phyloP scores from a whole-genome alignment of 176 grass and related monocot genomes.

The Echinochloa phyllopogon region DNA sequence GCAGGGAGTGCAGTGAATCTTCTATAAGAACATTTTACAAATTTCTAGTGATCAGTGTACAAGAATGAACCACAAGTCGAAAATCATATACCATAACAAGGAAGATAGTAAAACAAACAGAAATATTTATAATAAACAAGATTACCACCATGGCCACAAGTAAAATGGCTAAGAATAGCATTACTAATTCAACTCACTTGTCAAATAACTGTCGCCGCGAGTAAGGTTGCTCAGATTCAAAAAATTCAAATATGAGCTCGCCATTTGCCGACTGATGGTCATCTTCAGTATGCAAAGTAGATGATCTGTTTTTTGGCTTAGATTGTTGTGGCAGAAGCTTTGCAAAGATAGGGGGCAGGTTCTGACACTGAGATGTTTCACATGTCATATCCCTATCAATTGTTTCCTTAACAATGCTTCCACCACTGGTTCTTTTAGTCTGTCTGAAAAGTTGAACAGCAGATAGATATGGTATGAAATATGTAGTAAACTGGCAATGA shows the following conservation, averaged over 20 bases:
- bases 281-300: constrained; percentile 34
- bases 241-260: constrained; percentile 85
- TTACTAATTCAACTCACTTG: constrained; percentile 58
- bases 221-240: constrained; percentile 87
- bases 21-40: constrained; percentile 38
- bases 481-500: constrained; percentile 50
- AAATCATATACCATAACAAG: constrained; percentile 5
- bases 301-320: constrained; percentile 32
- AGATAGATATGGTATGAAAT: constrained; percentile 85
- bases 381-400: constrained; percentile 7
- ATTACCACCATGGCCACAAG: background rate
- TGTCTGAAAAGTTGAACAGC: constrained; percentile 71
- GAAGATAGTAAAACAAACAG: background rate
- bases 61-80: constrained; percentile 1
- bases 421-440: constrained; percentile 34
- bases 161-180: background rate
- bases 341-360: constrained; percentile 48
- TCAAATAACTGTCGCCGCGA: constrained; percentile 62
- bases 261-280: constrained; percentile 30
- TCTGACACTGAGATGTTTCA: constrained; percentile 40
- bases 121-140: background rate
- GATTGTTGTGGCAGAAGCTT: constrained; percentile 56
- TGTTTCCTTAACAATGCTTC: constrained; percentile 21
- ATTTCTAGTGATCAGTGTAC: constrained; percentile 19
- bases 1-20: constrained; percentile 30